phyloP scores from a whole-genome alignment of 2,329 filamentous ascomycete genomes.

The Cladorrhinum sp. region DNA sequence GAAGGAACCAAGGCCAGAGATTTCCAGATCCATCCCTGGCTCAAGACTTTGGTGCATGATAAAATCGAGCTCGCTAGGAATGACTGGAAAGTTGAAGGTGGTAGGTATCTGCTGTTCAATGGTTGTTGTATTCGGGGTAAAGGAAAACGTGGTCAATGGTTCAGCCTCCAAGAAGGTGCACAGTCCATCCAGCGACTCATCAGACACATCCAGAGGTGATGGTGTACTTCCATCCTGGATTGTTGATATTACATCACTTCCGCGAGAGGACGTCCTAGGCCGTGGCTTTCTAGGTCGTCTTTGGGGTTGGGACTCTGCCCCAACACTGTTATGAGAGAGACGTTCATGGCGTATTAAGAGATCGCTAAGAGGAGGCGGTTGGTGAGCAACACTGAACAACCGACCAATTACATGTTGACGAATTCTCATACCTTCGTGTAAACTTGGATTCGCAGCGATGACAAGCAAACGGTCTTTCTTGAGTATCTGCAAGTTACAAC shows the following conservation, averaged over 20 bases:
- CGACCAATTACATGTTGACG: not conserved
- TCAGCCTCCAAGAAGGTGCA: conserved; percentile 14
- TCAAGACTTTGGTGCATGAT: too few relatives aligned
- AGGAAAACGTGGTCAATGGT: not conserved
- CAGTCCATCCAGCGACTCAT: conserved; percentile 12
- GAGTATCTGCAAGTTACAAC: conserved; percentile 6
- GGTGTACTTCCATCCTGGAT: not conserved
- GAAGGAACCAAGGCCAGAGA: not conserved
- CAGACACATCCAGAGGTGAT: not conserved
- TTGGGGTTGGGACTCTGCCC: not conserved
- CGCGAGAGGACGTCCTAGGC: not conserved
- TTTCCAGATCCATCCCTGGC: too few relatives aligned
- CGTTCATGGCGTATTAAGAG: conserved; percentile 21
- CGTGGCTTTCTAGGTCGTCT: conserved; percentile 3
- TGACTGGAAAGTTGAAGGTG: conserved; percentile 2
- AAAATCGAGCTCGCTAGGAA: not conserved
- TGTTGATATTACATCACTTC: not conserved
- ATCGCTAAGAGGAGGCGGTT: conserved; percentile 7
- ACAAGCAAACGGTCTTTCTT: conserved; percentile 20
- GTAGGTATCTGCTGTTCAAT: not conserved
- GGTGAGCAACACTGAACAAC: not conserved
- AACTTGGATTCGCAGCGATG: conserved; percentile 18
- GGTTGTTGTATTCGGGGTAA: not conserved
- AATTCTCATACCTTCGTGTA: conserved; percentile 17
- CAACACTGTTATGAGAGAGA: conserved; percentile 15